Evolutionary conservation across 352 stramenopile species (phyloP).

Genomic region (Pythium rhizo-oryzae): DNA sequence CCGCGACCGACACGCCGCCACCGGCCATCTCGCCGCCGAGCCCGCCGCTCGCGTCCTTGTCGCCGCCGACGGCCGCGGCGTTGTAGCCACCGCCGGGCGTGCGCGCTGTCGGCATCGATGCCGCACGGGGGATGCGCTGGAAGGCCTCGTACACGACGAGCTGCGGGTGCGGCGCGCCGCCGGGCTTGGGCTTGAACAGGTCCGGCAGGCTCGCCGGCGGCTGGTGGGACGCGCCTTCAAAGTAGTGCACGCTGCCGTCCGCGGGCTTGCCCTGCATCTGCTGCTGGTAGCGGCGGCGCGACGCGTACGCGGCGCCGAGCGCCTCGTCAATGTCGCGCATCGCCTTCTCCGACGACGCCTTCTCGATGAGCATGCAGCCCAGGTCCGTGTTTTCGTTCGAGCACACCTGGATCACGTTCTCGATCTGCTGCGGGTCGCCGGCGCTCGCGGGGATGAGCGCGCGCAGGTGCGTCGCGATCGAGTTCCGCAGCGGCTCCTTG

Average conservation of each 20-base stretch:
- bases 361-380: slow-evolving; percentile 99
- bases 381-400: slow-evolving; percentile 99
- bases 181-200: slow-evolving; percentile 93
- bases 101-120: slow-evolving; percentile 85
- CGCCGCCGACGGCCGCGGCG: slow-evolving; percentile 20
- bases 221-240: slow-evolving; percentile 71
- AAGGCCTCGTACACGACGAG: slow-evolving; percentile 99
- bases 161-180: slow-evolving; percentile 92
- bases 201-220: slow-evolving; percentile 89
- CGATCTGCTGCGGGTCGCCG: slow-evolving; percentile 92
- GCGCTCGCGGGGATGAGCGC: slow-evolving; percentile 88
- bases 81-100: slow-evolving; percentile 34
- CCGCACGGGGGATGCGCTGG: slow-evolving; percentile 93
- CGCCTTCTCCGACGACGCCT: slow-evolving; percentile 98
- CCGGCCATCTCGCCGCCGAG: slow-evolving; percentile 15
- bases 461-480: slow-evolving; percentile 97
- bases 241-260: slow-evolving; percentile 66
- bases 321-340: slow-evolving; percentile 98
- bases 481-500: slow-evolving; percentile 97
- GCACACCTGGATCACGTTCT: slow-evolving; percentile 98
- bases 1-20: slow-evolving; percentile 65
- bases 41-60: slow-evolving; percentile 11
- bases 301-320: slow-evolving; percentile 84
- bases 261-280: slow-evolving; percentile 80
- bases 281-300: slow-evolving; percentile 86